phyloP scores from a whole-genome alignment of 2,329 filamentous ascomycete genomes.

The Cordyceps javanica region DNA sequence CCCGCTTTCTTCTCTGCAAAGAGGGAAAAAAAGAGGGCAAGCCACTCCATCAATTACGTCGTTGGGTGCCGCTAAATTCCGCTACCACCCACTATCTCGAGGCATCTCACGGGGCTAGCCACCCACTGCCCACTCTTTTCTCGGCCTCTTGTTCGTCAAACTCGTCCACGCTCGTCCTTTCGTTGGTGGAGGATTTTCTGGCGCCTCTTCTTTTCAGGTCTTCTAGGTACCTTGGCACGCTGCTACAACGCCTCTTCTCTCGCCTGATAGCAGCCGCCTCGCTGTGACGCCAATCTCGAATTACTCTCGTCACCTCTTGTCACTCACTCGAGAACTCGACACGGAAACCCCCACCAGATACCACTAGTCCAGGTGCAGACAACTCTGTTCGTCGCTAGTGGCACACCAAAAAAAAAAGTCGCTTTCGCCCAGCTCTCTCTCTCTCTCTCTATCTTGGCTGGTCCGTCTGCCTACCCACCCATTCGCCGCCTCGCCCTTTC shows the following conservation, averaged over 20 bases:
- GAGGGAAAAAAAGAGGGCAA: constrained; percentile 5
- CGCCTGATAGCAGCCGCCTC: neutral
- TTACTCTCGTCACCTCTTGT: neutral
- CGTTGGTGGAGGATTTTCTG: neutral
- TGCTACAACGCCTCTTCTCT: neutral
- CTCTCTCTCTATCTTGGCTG: too few species aligned
- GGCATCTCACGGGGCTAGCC: constrained; percentile 6
- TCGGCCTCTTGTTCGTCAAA: neutral
- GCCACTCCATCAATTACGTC: constrained; percentile 12
- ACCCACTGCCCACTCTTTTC: constrained; percentile 4
- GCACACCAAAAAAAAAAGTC: neutral
- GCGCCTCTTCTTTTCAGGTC: neutral
- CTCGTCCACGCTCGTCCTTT: neutral
- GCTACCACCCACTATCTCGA: constrained; percentile 11
- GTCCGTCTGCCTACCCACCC: neutral
- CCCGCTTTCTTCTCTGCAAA: constrained; percentile 5
- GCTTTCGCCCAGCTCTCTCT: neutral
- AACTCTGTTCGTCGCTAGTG: constrained; percentile 1
- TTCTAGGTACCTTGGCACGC: neutral
- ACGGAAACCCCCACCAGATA: constrained; percentile 4
- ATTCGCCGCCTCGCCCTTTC: constrained; percentile 11
- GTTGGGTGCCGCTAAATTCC: constrained; percentile 10
- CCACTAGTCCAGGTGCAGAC: constrained; percentile 7
- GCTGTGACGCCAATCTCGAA: neutral
- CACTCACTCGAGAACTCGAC: neutral